A percentile compares a stretch with the other conserved stretches of the same genome.
Evolutionary conservation across 2,329 filamentous ascomycete species (phyloP).

Genomic region (Sclerotinia spermophila): DNA sequence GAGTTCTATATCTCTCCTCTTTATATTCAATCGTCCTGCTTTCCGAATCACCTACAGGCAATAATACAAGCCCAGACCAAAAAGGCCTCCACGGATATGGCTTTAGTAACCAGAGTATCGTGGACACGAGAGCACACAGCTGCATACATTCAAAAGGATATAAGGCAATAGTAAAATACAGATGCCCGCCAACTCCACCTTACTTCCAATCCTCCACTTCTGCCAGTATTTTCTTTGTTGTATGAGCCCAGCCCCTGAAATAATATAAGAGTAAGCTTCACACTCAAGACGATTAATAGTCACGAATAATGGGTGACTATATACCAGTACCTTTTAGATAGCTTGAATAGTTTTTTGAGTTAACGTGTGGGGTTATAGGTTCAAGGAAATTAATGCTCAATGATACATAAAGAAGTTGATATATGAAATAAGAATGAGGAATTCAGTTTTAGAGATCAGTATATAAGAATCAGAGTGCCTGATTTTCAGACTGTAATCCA

Average conservation of each 20-base stretch:
- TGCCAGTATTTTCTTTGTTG: too few relatives aligned
- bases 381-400: too few relatives aligned
- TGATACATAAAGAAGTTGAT: too few relatives aligned
- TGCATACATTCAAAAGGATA: neutral
- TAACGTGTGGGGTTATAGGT: too few relatives aligned
- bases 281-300: neutral
- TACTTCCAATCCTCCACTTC: neutral
- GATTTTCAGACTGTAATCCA: fast-evolving
- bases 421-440: too few relatives aligned
- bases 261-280: neutral
- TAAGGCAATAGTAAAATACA: neutral
- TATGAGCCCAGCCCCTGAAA: fast-evolving
- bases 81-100: neutral
- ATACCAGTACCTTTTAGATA: neutral
- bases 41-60: neutral
- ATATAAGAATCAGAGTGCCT: too few relatives aligned
- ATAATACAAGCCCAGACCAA: neutral
- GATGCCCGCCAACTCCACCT: neutral
- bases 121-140: neutral
- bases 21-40: neutral
- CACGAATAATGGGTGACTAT: neutral
- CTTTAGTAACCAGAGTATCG: neutral
- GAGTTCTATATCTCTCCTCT: neutral
- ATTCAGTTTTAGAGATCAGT: too few relatives aligned
- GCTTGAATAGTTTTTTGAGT: too few relatives aligned